Percentiles rank a stretch among this genome's conserved stretches.
These are phyloP conservation scores for Schizochytrium sp. DNA, from an alignment of 108 stramenopile species.

Conservation along the genomic window DNA sequence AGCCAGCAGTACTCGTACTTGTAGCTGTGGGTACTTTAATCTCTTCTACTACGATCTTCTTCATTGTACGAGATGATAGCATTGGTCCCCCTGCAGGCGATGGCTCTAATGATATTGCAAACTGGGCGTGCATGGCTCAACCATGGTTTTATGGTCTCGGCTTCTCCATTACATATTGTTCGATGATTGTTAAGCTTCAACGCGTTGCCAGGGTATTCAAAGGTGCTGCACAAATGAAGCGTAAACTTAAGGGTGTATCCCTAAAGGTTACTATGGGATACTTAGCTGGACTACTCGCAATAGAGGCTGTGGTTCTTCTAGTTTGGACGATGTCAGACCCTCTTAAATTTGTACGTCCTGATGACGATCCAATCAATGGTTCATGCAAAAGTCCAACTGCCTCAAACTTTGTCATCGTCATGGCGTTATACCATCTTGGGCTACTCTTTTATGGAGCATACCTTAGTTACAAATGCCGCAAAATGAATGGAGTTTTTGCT, in stretches of 20 bases:
- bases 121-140: slow-evolving; percentile 48
- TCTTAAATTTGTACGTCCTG: not conserved
- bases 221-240: not conserved
- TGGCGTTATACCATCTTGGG: not conserved
- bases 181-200: slow-evolving; percentile 58
- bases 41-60: slow-evolving; percentile 8
- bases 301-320: not conserved
- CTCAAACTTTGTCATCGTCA: not conserved
- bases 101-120: not conserved
- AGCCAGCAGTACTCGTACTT: slow-evolving; percentile 9
- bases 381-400: slow-evolving; percentile 5
- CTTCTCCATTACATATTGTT: not conserved
- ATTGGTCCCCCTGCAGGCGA: not conserved
- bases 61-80: slow-evolving; percentile 1
- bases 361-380: slow-evolving; percentile 24
- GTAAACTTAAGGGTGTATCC: not conserved
- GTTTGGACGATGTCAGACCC: not conserved
- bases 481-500: not conserved
- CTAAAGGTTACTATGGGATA: not conserved
- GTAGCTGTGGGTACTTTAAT: not conserved
- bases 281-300: not conserved
- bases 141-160: slow-evolving; percentile 54
- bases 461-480: slow-evolving; percentile 21
- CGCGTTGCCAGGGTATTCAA: slow-evolving; percentile 53
- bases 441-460: not conserved